phyloP scores from a whole-genome alignment of 306 rosid species.

The Trifolium fragiferum region DNA sequence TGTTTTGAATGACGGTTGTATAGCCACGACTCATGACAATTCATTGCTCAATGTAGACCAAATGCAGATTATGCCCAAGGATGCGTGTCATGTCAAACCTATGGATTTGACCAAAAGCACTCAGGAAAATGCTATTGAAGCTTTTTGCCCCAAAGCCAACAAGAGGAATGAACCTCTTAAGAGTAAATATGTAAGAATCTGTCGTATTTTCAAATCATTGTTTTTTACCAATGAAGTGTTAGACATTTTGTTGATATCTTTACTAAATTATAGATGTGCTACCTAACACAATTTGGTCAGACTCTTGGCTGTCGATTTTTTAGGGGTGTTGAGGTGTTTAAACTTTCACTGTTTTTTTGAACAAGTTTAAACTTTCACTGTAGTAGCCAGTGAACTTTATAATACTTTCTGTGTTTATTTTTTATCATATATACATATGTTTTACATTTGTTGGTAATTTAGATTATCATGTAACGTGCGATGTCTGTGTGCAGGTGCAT shows the following conservation, averaged over 20 bases:
- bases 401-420: not conserved
- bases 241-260: constrained; percentile 6
- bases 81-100: constrained; percentile 1
- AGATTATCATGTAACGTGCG: constrained; percentile 15
- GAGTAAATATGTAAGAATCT: constrained; percentile 54
- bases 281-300: constrained; percentile 13
- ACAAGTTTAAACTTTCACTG: not conserved
- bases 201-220: not conserved
- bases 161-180: constrained; percentile 33
- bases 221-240: constrained; percentile 30
- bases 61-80: constrained; percentile 1
- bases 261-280: constrained; percentile 9
- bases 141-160: constrained; percentile 20
- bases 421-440: not conserved
- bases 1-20: constrained; percentile 29
- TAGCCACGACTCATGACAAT: constrained; percentile 47
- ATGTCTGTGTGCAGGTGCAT: constrained; percentile 57
- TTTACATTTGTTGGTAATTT: constrained; percentile 22
- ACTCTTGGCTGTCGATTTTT: constrained; percentile 2
- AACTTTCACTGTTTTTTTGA: not conserved
- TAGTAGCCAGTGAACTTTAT: not conserved
- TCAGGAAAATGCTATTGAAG: constrained; percentile 36
- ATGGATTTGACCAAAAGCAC: constrained; percentile 26
- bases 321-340: not conserved
- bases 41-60: constrained; percentile 34